Base-by-base conservation (phyloP, 2,329 filamentous ascomycete species). In the Aspergillus ustus region DNA sequence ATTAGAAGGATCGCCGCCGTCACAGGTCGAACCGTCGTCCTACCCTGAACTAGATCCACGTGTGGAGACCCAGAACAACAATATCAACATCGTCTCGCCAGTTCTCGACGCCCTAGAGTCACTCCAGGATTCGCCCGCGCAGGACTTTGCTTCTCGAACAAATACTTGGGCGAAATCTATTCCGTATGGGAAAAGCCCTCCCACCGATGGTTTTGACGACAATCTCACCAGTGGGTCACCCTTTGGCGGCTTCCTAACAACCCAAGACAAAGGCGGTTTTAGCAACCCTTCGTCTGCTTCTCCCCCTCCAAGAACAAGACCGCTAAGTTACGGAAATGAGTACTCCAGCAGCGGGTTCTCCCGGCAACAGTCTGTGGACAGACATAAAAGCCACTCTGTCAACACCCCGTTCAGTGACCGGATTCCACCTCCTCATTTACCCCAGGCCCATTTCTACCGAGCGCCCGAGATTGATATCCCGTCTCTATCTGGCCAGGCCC, bases 361-460 rank as follows among this genome's bases (percentile, higher is more conserved):
- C 15, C 72, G 75, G 46, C 74, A 78, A 59, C 72, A 69, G 52
- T 78, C 77, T 7, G 61, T 67, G 17, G 78, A 80, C 56, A 70
- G 74, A 57, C 71, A 76, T 17, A 76, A 78, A 61, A 77, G 77
- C 34, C 69, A 76, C 57, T 78, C 77, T 22, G 69, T 75, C 49
- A 75, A 71, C 25, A 73, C 70, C 58, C 73, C 76, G 8, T 73
- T 74, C 65, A 70, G 71, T 60, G 72, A 73, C 25, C 66, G 75
- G 20, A 72, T 73, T 28, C 89, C 90, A 3, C 84, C 89, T 9
- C 90, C 91, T 3, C 91, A 93, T 72, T 86, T 92, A 62, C 84
- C 88, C 1, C 91, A 93, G 74, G 78, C 90, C 19, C 91, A 93
- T 77, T 94, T 91, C 75, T 93, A 92, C 73, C 85, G 88, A 49